phyloP scores from a whole-genome alignment of 2,329 filamentous ascomycete genomes.

The Pyrenochaeta sp. region DNA sequence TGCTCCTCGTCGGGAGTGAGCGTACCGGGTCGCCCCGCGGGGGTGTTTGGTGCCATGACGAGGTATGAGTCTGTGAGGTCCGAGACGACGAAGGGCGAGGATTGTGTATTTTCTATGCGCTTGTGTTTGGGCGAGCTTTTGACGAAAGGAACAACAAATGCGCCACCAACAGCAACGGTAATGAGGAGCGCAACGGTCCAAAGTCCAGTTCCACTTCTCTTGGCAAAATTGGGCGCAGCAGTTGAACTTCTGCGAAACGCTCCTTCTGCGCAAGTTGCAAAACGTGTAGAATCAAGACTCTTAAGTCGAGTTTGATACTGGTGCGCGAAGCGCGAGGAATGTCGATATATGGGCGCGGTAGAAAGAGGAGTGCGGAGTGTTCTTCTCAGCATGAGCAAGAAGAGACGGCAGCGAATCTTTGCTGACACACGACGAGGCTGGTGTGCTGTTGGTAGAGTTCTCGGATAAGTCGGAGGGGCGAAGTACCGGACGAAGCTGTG shows the following conservation, averaged over 20 bases:
- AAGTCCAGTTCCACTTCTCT: slow-evolving; percentile 34
- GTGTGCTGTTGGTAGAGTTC: neutral
- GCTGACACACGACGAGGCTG: neutral
- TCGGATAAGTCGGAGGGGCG: slow-evolving; percentile 25
- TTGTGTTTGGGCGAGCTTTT: slow-evolving; percentile 15
- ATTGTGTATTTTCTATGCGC: slow-evolving; percentile 9
- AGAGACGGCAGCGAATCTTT: slow-evolving; percentile 15
- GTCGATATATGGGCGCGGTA: slow-evolving; percentile 15
- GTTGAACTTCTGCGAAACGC: too few relatives aligned
- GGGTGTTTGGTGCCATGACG: slow-evolving; percentile 52
- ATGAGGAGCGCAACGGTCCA: slow-evolving; percentile 38
- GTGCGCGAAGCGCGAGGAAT: slow-evolving; percentile 12
- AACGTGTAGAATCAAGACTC: slow-evolving; percentile 11
- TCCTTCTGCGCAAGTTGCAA: slow-evolving; percentile 18
- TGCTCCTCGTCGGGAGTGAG: slow-evolving; percentile 88
- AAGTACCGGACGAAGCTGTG: slow-evolving; percentile 6
- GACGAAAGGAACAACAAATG: slow-evolving; percentile 33
- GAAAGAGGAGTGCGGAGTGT: slow-evolving; percentile 13
- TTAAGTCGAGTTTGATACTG: slow-evolving; percentile 21
- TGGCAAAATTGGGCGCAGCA: slow-evolving; percentile 10
- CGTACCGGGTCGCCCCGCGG: slow-evolving; percentile 80
- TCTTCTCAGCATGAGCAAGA: slow-evolving; percentile 34
- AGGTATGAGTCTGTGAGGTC: slow-evolving; percentile 40
- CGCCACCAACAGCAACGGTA: slow-evolving; percentile 43
- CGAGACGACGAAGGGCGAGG: slow-evolving; percentile 26